A percentile compares a stretch with the other conserved stretches of the same genome.
phyloP scores from a whole-genome alignment of 306 rosid species.

The Inga oerstediana region DNA sequence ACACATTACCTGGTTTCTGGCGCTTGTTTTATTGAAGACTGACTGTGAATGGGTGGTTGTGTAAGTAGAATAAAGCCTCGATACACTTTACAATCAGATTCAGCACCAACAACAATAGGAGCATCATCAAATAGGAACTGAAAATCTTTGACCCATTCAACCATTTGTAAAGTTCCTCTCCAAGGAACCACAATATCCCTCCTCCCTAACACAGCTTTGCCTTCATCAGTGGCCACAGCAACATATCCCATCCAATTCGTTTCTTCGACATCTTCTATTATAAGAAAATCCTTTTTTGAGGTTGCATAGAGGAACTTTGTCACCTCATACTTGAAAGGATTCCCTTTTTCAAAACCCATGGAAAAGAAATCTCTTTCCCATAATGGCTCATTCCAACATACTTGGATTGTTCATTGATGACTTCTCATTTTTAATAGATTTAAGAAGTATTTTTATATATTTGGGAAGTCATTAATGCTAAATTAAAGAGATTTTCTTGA shows the following conservation, averaged over 20 bases:
- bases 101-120: constrained; percentile 43
- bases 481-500: no score
- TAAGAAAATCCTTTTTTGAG: neutral
- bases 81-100: constrained; percentile 45
- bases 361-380: constrained; percentile 51
- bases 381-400: constrained; percentile 59
- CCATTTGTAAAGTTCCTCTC: neutral
- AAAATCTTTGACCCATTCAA: constrained; percentile 69
- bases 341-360: constrained; percentile 58
- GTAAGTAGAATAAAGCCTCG: constrained; percentile 70
- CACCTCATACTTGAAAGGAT: neutral
- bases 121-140: constrained; percentile 51
- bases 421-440: no score
- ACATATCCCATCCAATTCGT: constrained; percentile 82
- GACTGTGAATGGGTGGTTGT: constrained; percentile 48
- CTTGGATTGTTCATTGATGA: constrained; percentile 35
- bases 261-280: constrained; percentile 64
- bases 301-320: constrained; percentile 4
- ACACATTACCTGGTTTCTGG: constrained; percentile 54
- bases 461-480: no score
- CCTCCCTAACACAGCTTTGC: constrained; percentile 42
- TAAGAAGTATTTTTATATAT: no score
- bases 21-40: constrained; percentile 46
- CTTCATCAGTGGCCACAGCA: constrained; percentile 75
- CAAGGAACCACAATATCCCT: constrained; percentile 60